Evolutionary conservation across 2,329 filamentous ascomycete genomes (phyloP).

Genomic region (Fusarium drepaniforme): DNA sequence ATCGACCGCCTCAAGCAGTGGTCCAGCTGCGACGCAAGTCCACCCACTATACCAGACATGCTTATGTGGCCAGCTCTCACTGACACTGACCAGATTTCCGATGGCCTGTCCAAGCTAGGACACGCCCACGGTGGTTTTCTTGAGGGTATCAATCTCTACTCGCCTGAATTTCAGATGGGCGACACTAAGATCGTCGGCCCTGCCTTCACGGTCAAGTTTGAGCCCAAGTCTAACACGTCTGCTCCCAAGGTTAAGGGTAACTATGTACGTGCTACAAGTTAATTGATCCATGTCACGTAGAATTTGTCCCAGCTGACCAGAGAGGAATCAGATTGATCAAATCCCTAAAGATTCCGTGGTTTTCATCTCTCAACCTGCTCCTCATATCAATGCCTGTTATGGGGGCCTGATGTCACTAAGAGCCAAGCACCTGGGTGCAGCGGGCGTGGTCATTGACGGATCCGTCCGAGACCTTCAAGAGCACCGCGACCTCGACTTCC

Average conservation of each 20-base stretch:
- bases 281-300: not conserved
- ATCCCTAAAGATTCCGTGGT: conserved; percentile 19
- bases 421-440: conserved; percentile 14
- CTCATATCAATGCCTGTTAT: conserved; percentile 22
- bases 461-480: conserved; percentile 30
- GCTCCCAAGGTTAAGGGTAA: conserved; percentile 20
- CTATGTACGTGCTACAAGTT: conserved; percentile 1
- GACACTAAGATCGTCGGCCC: conserved; percentile 20
- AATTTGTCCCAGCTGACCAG: not conserved
- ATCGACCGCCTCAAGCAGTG: conserved; percentile 14
- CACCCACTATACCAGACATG: not conserved
- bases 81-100: conserved; percentile 7
- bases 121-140: conserved; percentile 22
- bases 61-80: not conserved
- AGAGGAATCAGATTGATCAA: conserved; percentile 15
- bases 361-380: conserved; percentile 24
- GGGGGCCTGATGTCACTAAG: conserved; percentile 29
- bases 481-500: conserved; percentile 19
- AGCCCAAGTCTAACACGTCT: conserved; percentile 7
- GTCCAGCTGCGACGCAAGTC: conserved; percentile 22
- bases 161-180: conserved; percentile 5
- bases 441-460: conserved; percentile 22
- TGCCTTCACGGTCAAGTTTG: conserved; percentile 20
- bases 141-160: conserved; percentile 16
- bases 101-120: conserved; percentile 21